A percentile compares a stretch with the other conserved stretches of the same genome.
Evolutionary conservation across 805 yeast genomes (phyloP).

Genomic region (Blastobotrys terrestris): DNA sequence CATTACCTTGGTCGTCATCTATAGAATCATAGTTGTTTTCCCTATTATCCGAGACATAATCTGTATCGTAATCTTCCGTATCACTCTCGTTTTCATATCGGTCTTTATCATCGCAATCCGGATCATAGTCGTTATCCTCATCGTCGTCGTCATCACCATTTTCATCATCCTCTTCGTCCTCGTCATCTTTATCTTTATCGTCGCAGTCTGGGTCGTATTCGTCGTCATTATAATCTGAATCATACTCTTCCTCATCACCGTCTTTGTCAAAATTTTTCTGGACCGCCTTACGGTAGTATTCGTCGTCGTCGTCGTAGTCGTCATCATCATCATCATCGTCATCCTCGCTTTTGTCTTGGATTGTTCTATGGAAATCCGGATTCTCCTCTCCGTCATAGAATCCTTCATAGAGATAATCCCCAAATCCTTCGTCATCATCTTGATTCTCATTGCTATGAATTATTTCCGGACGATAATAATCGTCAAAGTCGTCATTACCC

Average conservation of each 20-base stretch:
- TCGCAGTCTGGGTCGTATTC: not conserved
- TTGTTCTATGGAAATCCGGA: not conserved
- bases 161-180: not conserved
- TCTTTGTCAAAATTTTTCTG: not conserved
- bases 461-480: not conserved
- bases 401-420: not conserved
- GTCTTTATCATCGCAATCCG: not conserved
- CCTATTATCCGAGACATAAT: not conserved
- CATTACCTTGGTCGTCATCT: not conserved
- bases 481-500: not conserved
- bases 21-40: not conserved
- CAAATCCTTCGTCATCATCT: not conserved
- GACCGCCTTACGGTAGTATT: not conserved
- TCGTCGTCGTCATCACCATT: not conserved
- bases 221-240: not conserved
- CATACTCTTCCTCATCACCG: not conserved
- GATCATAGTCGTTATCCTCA: not conserved
- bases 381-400: not conserved
- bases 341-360: not conserved
- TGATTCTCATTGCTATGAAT: not conserved
- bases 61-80: too few species aligned
- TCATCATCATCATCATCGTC: not conserved
- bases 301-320: not conserved
- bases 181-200: not conserved
- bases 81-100: not conserved